Evolutionary conservation across 257 asterid genomes (phyloP).

Genomic region (Marsdenia floribunda): DNA sequence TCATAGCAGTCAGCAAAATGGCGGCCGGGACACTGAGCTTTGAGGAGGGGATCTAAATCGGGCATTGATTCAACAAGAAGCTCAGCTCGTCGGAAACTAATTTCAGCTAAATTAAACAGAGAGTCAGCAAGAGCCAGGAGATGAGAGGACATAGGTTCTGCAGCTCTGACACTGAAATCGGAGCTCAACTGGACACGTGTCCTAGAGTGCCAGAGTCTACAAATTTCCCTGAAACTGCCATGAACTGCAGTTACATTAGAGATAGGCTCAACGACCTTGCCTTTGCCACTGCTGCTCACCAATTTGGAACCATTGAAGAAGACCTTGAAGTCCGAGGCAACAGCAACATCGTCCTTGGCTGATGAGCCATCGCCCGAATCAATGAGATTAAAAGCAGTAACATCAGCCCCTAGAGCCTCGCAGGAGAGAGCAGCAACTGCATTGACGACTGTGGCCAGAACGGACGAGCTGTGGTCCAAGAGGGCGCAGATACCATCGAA

Average conservation of each 20-base stretch:
- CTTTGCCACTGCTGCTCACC: conserved; percentile 21
- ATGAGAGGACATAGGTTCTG: conserved; percentile 38
- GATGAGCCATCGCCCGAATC: conserved; percentile 95
- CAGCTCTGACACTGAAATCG: conserved; percentile 46
- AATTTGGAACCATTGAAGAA: conserved; percentile 72
- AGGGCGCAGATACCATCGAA: conserved; percentile 60
- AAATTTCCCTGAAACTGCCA: conserved; percentile 57
- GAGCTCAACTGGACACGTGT: conserved; percentile 70
- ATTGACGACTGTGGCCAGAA: conserved; percentile 43
- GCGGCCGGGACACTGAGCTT: conserved; percentile 15
- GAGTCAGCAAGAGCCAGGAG: conserved; percentile 49
- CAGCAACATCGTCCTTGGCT: conserved; percentile 77
- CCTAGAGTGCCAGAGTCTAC: conserved; percentile 50
- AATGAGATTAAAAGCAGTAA: conserved; percentile 55
- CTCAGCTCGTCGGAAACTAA: conserved; percentile 40
- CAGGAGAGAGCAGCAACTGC: conserved; percentile 82
- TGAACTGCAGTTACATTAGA: conserved; percentile 60
- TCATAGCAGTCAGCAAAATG: conserved; percentile 23
- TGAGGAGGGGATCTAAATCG: conserved; percentile 28
- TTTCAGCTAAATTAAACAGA: conserved; percentile 49
- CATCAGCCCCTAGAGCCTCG: conserved; percentile 71
- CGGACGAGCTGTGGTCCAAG: conserved; percentile 48
- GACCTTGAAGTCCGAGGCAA: conserved; percentile 67
- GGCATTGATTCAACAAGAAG: conserved; percentile 36
- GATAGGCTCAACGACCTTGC: conserved; percentile 27